phyloP scores from a whole-genome alignment of 129 eudicot species.

The Logfia minima region DNA sequence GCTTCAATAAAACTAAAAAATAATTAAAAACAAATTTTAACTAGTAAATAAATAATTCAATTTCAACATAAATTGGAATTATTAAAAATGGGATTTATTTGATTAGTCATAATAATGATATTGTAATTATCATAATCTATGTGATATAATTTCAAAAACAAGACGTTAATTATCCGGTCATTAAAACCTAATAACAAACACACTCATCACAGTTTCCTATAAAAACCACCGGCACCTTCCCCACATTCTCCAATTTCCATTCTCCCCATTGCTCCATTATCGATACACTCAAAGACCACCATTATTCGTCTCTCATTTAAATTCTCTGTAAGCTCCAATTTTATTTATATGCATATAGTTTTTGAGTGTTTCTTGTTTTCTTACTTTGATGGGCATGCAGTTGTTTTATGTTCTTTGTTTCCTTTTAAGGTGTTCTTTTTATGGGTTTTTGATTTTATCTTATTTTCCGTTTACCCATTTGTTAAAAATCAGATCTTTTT shows the following conservation, averaged over 20 bases:
- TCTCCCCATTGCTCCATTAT: slow-evolving; percentile 5
- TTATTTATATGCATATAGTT: not conserved
- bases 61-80: no score
- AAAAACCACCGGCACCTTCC: slow-evolving; percentile 18
- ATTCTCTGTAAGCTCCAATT: slow-evolving; percentile 14
- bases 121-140: slow-evolving; percentile 22
- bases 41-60: no score
- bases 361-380: not conserved
- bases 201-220: slow-evolving; percentile 30
- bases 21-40: no score
- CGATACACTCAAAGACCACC: not conserved
- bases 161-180: slow-evolving; percentile 38
- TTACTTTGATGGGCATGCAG: not conserved
- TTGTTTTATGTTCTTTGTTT: not conserved
- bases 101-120: not conserved
- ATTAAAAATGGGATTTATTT: not conserved
- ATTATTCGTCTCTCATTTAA: not conserved
- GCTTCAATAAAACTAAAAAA: no score
- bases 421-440: not conserved
- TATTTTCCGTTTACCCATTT: slow-evolving; percentile 7
- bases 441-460: not conserved
- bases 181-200: slow-evolving; percentile 11
- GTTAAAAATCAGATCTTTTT: slow-evolving; percentile 6
- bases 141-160: slow-evolving; percentile 15
- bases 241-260: slow-evolving; percentile 27